phyloP scores from a whole-genome alignment of 176 grass and related monocot species.

The Sorghum bicolor region Sorghum_bicolor_NCBIv3 NC_012870.2:52755001-52755500 shows the following conservation, averaged over 20 bases:
- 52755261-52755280: conserved; percentile 5
- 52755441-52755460: conserved; percentile 23
- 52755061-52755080: conserved; percentile 37
- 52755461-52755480: conserved; percentile 29
- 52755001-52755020: conserved; percentile 24
- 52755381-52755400: not conserved
- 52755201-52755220: conserved; percentile 33
- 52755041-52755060: not conserved
- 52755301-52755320: conserved; percentile 17
- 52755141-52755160: conserved; percentile 27
- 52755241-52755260: conserved; percentile 27
- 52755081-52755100: conserved; percentile 43
- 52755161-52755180: not conserved
- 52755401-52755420: conserved; percentile 17
- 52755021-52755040: not conserved
- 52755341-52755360: conserved; percentile 39
- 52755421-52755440: conserved; percentile 15
- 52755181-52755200: not conserved
- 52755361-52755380: not conserved
- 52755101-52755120: conserved; percentile 33
- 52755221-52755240: conserved; percentile 35
- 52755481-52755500: not conserved
- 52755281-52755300: conserved; percentile 27
- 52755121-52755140: conserved; percentile 41
- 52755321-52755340: conserved; percentile 35